phyloP scores from a whole-genome alignment of 345 rosid species.

The Aquilaria sinensis region DNA sequence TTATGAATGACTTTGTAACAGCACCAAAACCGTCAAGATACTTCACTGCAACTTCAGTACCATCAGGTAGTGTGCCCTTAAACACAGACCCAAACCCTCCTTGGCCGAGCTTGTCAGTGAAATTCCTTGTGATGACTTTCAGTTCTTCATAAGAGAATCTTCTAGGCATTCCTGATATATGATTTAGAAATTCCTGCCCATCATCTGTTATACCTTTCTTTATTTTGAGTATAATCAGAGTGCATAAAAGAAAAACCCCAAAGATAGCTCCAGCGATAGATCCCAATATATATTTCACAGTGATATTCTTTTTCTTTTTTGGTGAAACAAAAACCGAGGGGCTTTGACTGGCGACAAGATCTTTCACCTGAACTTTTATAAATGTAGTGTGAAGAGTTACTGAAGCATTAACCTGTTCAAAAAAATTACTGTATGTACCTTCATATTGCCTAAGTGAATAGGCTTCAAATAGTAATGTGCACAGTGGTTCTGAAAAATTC shows the following conservation, averaged over 20 bases:
- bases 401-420: no score
- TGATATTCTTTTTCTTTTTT: not conserved
- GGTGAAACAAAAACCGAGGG: not conserved
- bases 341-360: no score
- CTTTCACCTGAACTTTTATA: no score
- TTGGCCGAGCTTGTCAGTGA: constrained; percentile 6
- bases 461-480: no score
- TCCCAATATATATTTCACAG: not conserved
- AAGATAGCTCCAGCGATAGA: not conserved
- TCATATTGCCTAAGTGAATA: no score
- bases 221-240: not conserved
- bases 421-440: no score
- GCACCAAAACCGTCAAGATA: not conserved
- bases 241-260: not conserved
- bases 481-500: no score
- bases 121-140: constrained; percentile 4
- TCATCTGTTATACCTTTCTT: not conserved
- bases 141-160: constrained; percentile 13
- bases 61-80: not conserved
- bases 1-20: not conserved
- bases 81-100: constrained; percentile 11
- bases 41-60: constrained; percentile 8
- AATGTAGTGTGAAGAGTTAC: no score
- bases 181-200: not conserved
- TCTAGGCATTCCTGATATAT: not conserved